Conservation (phyloP, 2,329 filamentous ascomycete genomes). For the Colletotrichum plurivorum region DNA sequence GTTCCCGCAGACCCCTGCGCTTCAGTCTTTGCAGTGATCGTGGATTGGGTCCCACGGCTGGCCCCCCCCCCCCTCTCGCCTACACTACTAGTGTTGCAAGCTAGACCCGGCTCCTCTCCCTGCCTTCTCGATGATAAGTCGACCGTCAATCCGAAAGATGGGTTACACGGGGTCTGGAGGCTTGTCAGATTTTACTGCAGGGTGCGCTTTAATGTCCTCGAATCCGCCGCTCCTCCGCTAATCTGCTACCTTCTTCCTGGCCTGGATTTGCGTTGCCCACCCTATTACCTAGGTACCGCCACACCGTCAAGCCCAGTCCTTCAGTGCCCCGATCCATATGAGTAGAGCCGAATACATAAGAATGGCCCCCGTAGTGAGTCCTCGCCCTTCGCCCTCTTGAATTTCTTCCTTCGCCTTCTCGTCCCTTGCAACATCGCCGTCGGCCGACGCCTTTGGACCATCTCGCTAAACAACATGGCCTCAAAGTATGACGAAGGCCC, state of each 20-base stretch:
- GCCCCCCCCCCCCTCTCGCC: constrained; percentile 4
- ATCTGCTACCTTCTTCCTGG: constrained; percentile 8
- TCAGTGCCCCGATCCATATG: constrained; percentile 6
- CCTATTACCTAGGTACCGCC: background rate
- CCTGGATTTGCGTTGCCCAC: constrained; percentile 6
- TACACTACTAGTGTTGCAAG: constrained; percentile 7
- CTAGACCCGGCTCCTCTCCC: constrained; percentile 22
- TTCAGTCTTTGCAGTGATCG: constrained; percentile 8
- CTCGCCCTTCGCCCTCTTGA: constrained; percentile 2
- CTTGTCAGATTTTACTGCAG: constrained; percentile 21
- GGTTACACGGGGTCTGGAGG: constrained; percentile 18
- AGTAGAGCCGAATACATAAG: constrained; percentile 26
- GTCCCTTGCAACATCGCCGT: background rate
- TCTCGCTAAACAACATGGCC: constrained; percentile 16
- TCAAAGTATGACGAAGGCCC: constrained; percentile 39
- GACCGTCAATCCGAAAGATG: constrained; percentile 29
- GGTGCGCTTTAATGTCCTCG: constrained; percentile 17
- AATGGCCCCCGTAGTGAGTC: constrained; percentile 33
- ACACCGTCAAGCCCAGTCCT: background rate
- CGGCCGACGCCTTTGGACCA: background rate
- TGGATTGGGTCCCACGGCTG: constrained; percentile 21
- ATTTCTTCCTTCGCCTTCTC: constrained; percentile 9
- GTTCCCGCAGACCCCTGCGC: constrained; percentile 18
- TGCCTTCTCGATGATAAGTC: constrained; percentile 8
- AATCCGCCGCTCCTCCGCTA: constrained; percentile 23